These are phyloP conservation scores for Clavispora asparagi DNA, from an alignment of 805 yeast species.

Conservation along the genomic window DNA sequence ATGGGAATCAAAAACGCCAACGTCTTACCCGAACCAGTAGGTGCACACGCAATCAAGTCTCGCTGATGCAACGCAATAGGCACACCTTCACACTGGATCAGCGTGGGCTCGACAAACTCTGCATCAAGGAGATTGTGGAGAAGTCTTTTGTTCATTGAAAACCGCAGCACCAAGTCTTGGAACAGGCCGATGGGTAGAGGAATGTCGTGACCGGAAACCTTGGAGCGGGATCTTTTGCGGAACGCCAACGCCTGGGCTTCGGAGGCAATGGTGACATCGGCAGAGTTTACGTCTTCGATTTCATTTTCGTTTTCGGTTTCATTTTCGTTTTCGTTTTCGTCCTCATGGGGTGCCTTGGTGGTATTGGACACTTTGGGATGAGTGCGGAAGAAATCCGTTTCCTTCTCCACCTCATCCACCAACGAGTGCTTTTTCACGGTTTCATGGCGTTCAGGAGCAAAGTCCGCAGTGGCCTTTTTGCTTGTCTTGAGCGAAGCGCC, in stretches of 20 bases:
- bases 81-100: slow-evolving; percentile 87
- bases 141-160: slow-evolving; percentile 54
- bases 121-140: slow-evolving; percentile 60
- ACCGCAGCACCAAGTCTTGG: slow-evolving; percentile 69
- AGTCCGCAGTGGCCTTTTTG: slow-evolving; percentile 41
- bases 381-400: slow-evolving; percentile 78
- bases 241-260: slow-evolving; percentile 56
- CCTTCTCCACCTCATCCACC: slow-evolving; percentile 56
- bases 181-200: slow-evolving; percentile 93
- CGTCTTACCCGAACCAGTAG: slow-evolving; percentile 98
- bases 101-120: slow-evolving; percentile 81
- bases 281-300: slow-evolving; percentile 20
- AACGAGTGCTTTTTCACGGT: slow-evolving; percentile 13
- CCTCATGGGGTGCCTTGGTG: slow-evolving; percentile 14
- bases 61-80: slow-evolving; percentile 67
- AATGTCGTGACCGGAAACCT: slow-evolving; percentile 76
- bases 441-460: slow-evolving; percentile 26
- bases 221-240: slow-evolving; percentile 58
- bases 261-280: slow-evolving; percentile 39
- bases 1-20: slow-evolving; percentile 84
- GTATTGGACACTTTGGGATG: slow-evolving; percentile 22
- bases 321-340: slow-evolving; percentile 20
- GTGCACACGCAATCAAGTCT: slow-evolving; percentile 90
- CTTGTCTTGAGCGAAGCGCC: slow-evolving; percentile 76
- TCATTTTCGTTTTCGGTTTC: slow-evolving; percentile 18